Evolutionary conservation across 2,329 filamentous ascomycete species (phyloP).

Genomic region (Helotiales sp.): DNA sequence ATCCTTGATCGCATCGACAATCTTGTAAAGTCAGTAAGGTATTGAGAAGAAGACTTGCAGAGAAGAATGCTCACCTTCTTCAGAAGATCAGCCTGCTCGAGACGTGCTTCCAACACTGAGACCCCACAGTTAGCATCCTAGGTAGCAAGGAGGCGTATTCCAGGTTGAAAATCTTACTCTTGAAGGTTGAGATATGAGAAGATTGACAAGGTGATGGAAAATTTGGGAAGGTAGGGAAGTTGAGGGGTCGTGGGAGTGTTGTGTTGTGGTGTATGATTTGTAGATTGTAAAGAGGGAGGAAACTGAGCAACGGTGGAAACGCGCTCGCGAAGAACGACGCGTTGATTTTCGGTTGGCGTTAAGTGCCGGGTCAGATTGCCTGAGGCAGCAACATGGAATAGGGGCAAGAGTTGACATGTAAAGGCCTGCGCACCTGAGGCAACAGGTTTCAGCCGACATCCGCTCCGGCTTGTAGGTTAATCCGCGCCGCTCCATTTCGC

Average conservation of each 20-base stretch:
- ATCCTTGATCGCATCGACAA: constrained; percentile 99
- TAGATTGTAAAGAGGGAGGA: neutral
- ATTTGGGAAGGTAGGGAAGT: neutral
- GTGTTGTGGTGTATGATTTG: neutral
- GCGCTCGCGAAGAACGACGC: neutral
- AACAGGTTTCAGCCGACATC: too few relatives aligned
- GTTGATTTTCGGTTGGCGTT: constrained; percentile 8
- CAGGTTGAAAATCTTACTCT: constrained; percentile 7
- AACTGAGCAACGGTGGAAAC: neutral
- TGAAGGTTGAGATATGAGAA: neutral
- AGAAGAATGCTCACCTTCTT: constrained; percentile 74
- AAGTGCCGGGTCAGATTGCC: neutral
- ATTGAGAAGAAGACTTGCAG: neutral
- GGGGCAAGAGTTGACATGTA: too few relatives aligned
- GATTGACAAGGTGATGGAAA: neutral
- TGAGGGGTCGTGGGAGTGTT: neutral
- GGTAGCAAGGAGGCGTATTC: neutral
- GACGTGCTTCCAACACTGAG: constrained; percentile 88
- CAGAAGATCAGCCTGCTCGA: constrained; percentile 90
- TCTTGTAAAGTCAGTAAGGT: constrained; percentile 56
- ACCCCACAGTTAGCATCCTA: constrained; percentile 11
- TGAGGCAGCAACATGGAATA: neutral
- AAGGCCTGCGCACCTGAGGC: too few relatives aligned
- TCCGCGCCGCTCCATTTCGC: too few relatives aligned
- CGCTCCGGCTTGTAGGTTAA: too few relatives aligned